Evolutionary conservation across 208 protist genomes (phyloP), one percentile per base, ranked within the genome.

Genomic region (Porcisia hertigi): DNA sequence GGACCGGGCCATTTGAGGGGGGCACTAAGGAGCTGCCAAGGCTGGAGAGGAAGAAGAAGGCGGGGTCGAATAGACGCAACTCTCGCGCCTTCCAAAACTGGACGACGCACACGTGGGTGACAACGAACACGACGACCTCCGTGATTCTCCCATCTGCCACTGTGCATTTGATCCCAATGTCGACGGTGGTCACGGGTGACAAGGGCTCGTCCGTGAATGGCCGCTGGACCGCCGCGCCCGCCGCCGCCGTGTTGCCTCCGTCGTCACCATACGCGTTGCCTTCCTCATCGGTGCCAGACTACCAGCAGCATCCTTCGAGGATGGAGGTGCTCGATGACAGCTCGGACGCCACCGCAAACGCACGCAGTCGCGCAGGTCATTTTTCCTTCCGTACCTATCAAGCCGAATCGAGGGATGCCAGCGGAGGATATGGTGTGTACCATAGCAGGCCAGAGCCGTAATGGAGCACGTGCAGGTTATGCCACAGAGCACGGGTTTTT

Each of bases 111-210:
- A 83, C 79, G 47, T 92, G 85, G 88, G 75, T 92, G 7, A 84
- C 81, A 3, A 90, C 88, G 12, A 90, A 84, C 64, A 92, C 86
- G 8, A 83, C 76, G 16, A 92, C 86, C 1, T 86, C 83, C 0
- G 84, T 90, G 16, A 80, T 82, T n/a, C 71, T 90, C 41, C 84
- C 88, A n/a, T 65, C 81, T 5, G 83, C 80, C 30, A 81, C 60
- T 20, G 71, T 86, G 72, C 79, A 75, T 43, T 57, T 86, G 34
- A 45, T 80, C 34, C 59, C 76, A 2, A n/a, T 75, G 49, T 30
- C 45, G 1, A 20, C 64, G 25, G 54, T 76, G 63, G 6, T 65
- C 47, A 70, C 63, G 66, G 53, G 65, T 2, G 79, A 64, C 52
- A 59, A 66, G 63, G 71, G 47, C 58, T 36, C 43, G 34, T 30